phyloP scores from a whole-genome alignment of 163 green algal genomes.

The Prototheca wickerhamii region DNA sequence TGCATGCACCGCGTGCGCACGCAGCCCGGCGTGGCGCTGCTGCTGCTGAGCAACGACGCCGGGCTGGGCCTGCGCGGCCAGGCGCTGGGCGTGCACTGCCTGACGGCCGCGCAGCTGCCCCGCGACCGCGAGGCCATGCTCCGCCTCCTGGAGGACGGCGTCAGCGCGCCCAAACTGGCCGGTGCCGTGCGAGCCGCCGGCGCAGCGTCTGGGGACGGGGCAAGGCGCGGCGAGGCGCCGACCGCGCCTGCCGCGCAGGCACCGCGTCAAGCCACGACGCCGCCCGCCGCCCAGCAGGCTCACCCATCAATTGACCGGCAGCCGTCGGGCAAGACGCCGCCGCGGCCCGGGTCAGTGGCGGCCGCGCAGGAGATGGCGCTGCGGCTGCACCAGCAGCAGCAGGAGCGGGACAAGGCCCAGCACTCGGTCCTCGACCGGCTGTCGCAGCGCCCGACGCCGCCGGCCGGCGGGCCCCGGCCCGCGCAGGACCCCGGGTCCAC shows the following conservation, averaged over 20 bases:
- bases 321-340: neutral
- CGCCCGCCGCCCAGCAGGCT: neutral
- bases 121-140: constrained; percentile 2
- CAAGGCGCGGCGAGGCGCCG: too few species aligned
- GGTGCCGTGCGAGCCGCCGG: too few species aligned
- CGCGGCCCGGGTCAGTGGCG: neutral
- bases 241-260: too few species aligned
- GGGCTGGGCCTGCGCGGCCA: constrained; percentile 11
- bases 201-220: too few species aligned
- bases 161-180: too few species aligned
- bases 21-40: neutral
- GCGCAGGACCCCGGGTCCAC: neutral
- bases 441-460: neutral
- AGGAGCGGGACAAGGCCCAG: neutral
- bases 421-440: neutral
- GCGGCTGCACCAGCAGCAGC: neutral
- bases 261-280: too few species aligned
- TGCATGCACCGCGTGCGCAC: neutral
- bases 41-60: constrained; percentile 28
- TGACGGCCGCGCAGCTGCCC: constrained; percentile 14
- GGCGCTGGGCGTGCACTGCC: constrained; percentile 16
- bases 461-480: neutral
- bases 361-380: neutral
- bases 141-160: too few species aligned
- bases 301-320: neutral